phyloP scores from a whole-genome alignment of 1,284 basidiomycete genomes.

The Xerocomus cyaneibrunnescens region DNA sequence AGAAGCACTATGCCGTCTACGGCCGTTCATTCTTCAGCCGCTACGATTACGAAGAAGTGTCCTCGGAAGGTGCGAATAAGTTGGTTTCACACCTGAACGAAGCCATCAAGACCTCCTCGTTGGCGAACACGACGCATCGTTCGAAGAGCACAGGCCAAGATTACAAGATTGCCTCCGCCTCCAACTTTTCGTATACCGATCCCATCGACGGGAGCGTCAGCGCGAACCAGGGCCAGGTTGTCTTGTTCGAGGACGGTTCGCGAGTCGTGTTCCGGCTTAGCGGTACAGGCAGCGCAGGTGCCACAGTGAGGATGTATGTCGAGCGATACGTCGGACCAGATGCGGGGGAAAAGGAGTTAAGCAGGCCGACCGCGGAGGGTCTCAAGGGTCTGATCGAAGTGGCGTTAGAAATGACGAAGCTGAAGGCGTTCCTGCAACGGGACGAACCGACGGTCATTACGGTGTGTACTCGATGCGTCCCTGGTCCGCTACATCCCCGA shows the following conservation, averaged over 20 bases:
- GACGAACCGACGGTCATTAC: conserved; percentile 97
- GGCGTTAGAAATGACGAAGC: conserved; percentile 79
- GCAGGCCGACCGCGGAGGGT: conserved; percentile 80
- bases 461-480: conserved; percentile 43
- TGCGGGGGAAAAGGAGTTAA: conserved; percentile 75
- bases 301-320: conserved; percentile 91
- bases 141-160: conserved; percentile 65
- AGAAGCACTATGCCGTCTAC: conserved; percentile 88
- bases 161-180: conserved; percentile 79
- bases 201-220: conserved; percentile 94
- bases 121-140: conserved; percentile 65
- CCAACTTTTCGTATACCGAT: conserved; percentile 96
- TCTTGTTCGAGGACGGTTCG: conserved; percentile 89
- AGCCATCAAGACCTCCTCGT: conserved; percentile 65
- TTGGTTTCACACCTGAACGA: conserved; percentile 80
- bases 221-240: conserved; percentile 95
- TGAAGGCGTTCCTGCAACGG: conserved; percentile 84
- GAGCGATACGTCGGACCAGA: conserved; percentile 84
- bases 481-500: conserved; percentile 3
- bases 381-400: conserved; percentile 95
- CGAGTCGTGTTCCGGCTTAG: conserved; percentile 95
- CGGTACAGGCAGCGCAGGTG: conserved; percentile 94
- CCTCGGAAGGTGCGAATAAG: conserved; percentile 85
- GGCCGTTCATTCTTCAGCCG: conserved; percentile 98
- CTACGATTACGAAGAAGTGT: conserved; percentile 99